These are phyloP conservation scores for Cercospora sp. DNA, from an alignment of 2,329 filamentous ascomycete species.

Conservation along the genomic window DNA sequence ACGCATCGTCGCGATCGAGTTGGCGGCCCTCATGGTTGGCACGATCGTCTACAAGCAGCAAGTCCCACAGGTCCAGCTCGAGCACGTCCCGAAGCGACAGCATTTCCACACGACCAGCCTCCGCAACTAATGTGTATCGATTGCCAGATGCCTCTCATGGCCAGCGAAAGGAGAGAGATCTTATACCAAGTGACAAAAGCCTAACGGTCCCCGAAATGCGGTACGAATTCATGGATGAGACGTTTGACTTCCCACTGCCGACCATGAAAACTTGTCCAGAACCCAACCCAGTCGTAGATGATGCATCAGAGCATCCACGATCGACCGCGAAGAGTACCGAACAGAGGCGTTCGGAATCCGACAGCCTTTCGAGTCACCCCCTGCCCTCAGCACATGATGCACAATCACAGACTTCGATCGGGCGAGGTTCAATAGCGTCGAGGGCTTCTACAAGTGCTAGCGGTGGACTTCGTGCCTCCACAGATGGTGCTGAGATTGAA, in stretches of 20 bases:
- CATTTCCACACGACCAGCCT: neutral
- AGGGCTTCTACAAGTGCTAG: neutral
- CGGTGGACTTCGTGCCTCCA: neutral
- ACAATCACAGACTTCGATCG: neutral
- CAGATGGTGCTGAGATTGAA: constrained; percentile 20
- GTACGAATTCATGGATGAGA: constrained; percentile 12
- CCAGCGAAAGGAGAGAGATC: neutral
- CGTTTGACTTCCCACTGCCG: constrained; percentile 15
- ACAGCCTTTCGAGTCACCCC: neutral
- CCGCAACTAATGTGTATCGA: constrained; percentile 15
- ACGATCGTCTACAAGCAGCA: constrained; percentile 9
- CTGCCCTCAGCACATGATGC: neutral
- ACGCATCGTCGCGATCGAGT: constrained; percentile 6
- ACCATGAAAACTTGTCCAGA: neutral
- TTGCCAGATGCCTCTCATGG: constrained; percentile 2
- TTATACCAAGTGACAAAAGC: neutral
- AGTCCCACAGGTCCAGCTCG: constrained; percentile 11
- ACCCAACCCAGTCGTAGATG: neutral
- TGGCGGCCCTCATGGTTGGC: constrained; percentile 18
- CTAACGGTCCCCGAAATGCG: constrained; percentile 1
- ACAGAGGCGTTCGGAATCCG: neutral
- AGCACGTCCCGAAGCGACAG: constrained; percentile 15
- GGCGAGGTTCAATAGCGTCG: neutral
- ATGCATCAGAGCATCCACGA: neutral
- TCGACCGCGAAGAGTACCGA: neutral